These are phyloP conservation scores for Trypanosoma congolense DNA, from an alignment of 208 protist species.

Conservation along the genomic window DNA sequence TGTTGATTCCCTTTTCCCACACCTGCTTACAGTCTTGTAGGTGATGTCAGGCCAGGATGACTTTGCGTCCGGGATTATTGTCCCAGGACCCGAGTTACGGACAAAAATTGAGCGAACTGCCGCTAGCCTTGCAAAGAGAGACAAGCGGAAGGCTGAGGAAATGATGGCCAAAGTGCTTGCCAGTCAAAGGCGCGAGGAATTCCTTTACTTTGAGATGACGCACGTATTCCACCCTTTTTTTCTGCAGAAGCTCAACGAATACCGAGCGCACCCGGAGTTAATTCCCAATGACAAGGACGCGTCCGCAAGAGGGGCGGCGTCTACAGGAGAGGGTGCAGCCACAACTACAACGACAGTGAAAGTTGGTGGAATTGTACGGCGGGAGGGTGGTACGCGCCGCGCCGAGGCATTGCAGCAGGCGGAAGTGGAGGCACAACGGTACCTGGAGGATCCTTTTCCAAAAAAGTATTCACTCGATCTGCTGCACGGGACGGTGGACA, in stretches of 20 bases:
- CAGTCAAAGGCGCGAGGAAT: conserved; percentile 68
- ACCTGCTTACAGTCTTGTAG: background rate
- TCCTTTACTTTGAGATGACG: conserved; percentile 71
- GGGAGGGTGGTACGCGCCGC: conserved; percentile 41
- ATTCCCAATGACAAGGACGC: conserved; percentile 27
- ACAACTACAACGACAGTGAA: conserved; percentile 37
- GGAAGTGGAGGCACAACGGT: conserved; percentile 66
- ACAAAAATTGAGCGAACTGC: conserved; percentile 73
- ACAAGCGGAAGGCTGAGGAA: conserved; percentile 74
- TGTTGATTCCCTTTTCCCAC: background rate
- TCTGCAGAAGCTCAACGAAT: conserved; percentile 78
- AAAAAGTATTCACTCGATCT: conserved; percentile 64
- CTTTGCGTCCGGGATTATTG: conserved; percentile 58
- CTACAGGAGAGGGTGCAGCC: conserved; percentile 17
- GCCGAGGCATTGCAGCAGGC: conserved; percentile 67
- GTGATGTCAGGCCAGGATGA: conserved; percentile 42
- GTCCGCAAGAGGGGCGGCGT: conserved; percentile 23
- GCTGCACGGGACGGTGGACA: conserved; percentile 54
- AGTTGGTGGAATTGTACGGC: conserved; percentile 39
- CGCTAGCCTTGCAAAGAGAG: conserved; percentile 54
- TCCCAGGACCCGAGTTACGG: conserved; percentile 75
- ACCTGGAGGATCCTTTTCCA: conserved; percentile 76
- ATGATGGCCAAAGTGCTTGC: conserved; percentile 79
- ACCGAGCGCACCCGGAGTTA: conserved; percentile 65
- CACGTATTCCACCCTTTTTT: conserved; percentile 90